Evolutionary conservation across 2,329 filamentous ascomycete genomes (phyloP).

Genomic region (Pseudocercospora fijiensis): DNA sequence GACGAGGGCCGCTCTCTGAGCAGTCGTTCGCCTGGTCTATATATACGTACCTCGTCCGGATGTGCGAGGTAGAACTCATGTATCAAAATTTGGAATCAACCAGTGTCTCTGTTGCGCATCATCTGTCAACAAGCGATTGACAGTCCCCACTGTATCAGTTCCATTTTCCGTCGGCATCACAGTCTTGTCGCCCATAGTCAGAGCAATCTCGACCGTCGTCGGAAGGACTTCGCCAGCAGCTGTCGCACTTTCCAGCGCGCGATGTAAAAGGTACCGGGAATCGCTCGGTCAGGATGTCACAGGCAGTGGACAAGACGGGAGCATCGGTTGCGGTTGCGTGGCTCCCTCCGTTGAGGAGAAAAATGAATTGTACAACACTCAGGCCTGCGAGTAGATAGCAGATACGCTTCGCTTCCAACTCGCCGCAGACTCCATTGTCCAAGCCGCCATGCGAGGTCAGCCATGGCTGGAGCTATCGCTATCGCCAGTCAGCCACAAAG

Average conservation of each 20-base stretch:
- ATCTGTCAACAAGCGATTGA: conserved; percentile 22
- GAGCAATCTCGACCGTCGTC: conserved; percentile 50
- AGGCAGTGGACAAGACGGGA: background rate
- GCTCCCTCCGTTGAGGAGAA: background rate
- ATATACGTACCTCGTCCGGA: background rate
- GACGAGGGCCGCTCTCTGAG: no score
- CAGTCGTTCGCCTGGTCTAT: conserved; percentile 2
- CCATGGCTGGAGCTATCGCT: background rate
- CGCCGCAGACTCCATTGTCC: background rate
- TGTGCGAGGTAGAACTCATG: conserved; percentile 38
- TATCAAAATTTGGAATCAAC: conserved; percentile 54
- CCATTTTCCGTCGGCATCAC: conserved; percentile 6
- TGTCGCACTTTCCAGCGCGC: conserved; percentile 43
- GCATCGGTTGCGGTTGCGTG: background rate
- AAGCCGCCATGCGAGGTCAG: background rate
- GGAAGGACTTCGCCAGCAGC: conserved; percentile 42
- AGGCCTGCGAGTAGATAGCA: background rate
- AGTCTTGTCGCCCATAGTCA: conserved; percentile 47
- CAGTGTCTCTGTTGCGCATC: conserved; percentile 42
- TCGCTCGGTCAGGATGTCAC: background rate
- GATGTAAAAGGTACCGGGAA: conserved; percentile 44
- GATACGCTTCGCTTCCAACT: background rate
- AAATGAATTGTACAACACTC: background rate
- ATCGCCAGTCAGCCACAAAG: background rate
- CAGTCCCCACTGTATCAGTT: conserved; percentile 28